phyloP scores from a whole-genome alignment of 2,329 filamentous ascomycete genomes.

The Fusarium globosum region DNA sequence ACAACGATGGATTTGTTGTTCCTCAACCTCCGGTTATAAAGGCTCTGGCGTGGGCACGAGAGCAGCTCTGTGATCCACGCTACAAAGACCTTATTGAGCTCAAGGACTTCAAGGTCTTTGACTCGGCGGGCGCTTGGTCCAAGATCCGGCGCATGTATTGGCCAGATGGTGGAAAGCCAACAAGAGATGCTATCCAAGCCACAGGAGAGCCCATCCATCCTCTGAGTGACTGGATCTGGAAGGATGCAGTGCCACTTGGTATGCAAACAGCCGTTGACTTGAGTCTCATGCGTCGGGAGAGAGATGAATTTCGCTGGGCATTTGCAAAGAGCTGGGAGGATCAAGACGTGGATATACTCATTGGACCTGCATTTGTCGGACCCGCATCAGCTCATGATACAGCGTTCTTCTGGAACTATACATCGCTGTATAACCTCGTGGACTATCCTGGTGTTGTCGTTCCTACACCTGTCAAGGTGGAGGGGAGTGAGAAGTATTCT shows the following conservation, averaged over 20 bases:
- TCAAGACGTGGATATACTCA: slow-evolving; percentile 7
- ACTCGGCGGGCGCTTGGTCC: neutral
- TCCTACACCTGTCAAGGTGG: slow-evolving; percentile 54
- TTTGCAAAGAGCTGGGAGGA: neutral
- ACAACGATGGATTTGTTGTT: slow-evolving; percentile 59
- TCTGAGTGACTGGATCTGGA: neutral
- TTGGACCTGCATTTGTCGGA: slow-evolving; percentile 7
- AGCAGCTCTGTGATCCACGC: neutral
- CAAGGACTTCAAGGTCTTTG: neutral
- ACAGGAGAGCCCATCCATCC: neutral
- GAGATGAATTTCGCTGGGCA: neutral
- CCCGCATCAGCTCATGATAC: slow-evolving; percentile 3
- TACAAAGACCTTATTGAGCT: neutral
- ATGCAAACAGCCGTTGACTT: neutral
- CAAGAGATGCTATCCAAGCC: neutral
- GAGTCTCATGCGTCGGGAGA: neutral
- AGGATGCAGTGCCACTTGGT: neutral
- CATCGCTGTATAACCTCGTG: slow-evolving; percentile 72
- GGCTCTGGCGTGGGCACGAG: slow-evolving; percentile 54
- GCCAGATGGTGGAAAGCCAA: neutral
- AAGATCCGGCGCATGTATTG: neutral
- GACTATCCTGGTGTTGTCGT: slow-evolving; percentile 71
- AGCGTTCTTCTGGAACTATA: slow-evolving; percentile 70
- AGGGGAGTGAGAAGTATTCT: slow-evolving; percentile 6
- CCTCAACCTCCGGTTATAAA: slow-evolving; percentile 69